Percentiles rank a stretch among this genome's conserved stretches.
phyloP scores from a whole-genome alignment of 1,284 basidiomycete genomes.

The Ceratobasidium sp. region DNA sequence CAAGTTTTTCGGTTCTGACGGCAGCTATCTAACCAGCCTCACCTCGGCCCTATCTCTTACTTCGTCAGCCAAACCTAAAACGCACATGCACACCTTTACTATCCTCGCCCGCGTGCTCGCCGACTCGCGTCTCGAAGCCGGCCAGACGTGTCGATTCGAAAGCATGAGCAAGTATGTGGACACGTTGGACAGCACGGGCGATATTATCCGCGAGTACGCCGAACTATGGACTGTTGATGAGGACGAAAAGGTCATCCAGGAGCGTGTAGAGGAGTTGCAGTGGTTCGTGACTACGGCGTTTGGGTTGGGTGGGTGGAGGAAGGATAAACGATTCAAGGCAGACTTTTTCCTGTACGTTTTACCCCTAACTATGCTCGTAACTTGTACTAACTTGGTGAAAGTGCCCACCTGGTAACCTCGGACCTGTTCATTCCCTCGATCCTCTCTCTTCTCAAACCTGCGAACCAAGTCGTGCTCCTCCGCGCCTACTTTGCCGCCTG shows the following conservation, averaged over 20 bases:
- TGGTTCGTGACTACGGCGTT: conserved; percentile 42
- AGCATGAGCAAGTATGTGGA: conserved; percentile 22
- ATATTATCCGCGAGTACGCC: conserved; percentile 45
- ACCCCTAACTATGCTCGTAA: no score
- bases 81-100: conserved; percentile 36
- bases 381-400: neutral
- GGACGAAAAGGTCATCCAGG: conserved; percentile 33
- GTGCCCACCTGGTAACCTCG: conserved; percentile 45
- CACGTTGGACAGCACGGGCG: conserved; percentile 33
- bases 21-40: neutral
- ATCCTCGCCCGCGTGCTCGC: conserved; percentile 41
- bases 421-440: conserved; percentile 46
- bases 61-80: neutral
- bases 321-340: conserved; percentile 34
- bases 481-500: conserved; percentile 32
- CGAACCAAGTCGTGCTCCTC: no score
- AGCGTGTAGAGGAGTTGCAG: conserved; percentile 39
- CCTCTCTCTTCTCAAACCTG: conserved; percentile 23
- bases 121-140: conserved; percentile 42
- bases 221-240: conserved; percentile 34
- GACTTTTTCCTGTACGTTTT: conserved; percentile 47
- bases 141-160: conserved; percentile 20
- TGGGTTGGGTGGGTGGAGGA: conserved; percentile 43
- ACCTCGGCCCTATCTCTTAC: conserved; percentile 2
- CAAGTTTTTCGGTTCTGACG: conserved; percentile 49